Conservation (phyloP, 176 grass and related monocot species). For the Musa beccarii region DNA sequence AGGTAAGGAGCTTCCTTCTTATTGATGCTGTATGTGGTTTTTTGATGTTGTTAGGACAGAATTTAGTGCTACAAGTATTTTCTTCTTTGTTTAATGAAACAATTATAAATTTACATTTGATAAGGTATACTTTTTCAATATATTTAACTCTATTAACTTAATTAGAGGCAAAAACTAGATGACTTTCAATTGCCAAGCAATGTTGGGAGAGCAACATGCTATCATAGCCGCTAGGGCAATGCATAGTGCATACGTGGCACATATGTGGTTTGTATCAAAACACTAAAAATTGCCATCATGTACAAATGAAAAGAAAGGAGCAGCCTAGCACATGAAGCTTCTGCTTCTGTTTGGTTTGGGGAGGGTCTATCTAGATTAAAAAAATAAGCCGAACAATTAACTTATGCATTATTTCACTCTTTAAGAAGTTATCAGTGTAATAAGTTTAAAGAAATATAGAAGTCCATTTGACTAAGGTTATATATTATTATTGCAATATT, state of each 20-base stretch:
- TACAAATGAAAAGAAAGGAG: too few relatives aligned
- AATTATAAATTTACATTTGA: neutral
- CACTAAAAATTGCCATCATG: neutral
- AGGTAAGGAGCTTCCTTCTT: slow-evolving; percentile 40
- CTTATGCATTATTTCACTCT: neutral
- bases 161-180: neutral
- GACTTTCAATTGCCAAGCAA: neutral
- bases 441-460: neutral
- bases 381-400: too few relatives aligned
- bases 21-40: neutral
- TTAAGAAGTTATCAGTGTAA: neutral
- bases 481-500: neutral
- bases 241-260: neutral
- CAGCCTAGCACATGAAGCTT: too few relatives aligned
- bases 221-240: neutral
- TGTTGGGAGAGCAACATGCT: neutral
- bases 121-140: neutral
- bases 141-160: neutral
- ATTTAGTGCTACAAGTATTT: neutral
- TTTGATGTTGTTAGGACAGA: neutral
- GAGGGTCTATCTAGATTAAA: too few relatives aligned
- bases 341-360: too few relatives aligned
- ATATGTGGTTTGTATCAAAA: neutral
- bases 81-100: neutral
- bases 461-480: neutral